Percentiles rank a stretch among this genome's conserved stretches.
Evolutionary conservation across 805 yeast species (phyloP).

Genomic region (Suhomyces sp.): DNA sequence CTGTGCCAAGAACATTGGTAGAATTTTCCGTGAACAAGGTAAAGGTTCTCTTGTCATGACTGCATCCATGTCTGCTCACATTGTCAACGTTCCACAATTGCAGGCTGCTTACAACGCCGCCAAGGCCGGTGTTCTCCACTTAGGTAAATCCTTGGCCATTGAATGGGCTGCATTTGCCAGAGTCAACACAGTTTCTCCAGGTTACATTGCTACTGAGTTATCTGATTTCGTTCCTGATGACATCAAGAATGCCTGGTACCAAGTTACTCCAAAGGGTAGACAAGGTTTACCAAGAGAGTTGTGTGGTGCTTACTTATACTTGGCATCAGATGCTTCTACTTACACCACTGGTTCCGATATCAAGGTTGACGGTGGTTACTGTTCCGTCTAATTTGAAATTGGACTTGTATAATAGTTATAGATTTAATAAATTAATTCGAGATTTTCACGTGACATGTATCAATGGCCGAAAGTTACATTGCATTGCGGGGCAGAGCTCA

Average conservation of each 20-base stretch:
- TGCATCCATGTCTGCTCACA: conserved; percentile 86
- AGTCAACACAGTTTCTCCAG: conserved; percentile 79
- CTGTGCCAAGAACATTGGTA: conserved; percentile 73
- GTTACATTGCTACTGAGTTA: conserved; percentile 77
- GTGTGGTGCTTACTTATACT: conserved; percentile 74
- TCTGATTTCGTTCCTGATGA: conserved; percentile 36
- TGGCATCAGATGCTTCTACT: conserved; percentile 78
- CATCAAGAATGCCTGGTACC: conserved; percentile 37
- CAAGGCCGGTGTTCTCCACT: conserved; percentile 79
- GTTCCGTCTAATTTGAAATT: conserved; percentile 36
- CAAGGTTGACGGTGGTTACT: conserved; percentile 77
- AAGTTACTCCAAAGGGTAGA: conserved; percentile 67
- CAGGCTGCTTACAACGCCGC: conserved; percentile 86
- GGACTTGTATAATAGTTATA: not conserved
- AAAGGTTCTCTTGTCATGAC: conserved; percentile 79
- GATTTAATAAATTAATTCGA: not conserved
- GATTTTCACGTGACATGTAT: not conserved
- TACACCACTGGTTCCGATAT: conserved; percentile 79
- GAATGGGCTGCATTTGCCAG: conserved; percentile 89
- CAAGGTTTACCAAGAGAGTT: conserved; percentile 71
- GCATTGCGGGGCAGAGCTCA: not conserved
- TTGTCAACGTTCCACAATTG: conserved; percentile 81
- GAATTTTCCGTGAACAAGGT: conserved; percentile 67
- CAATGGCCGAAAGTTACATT: not conserved
- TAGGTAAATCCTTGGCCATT: conserved; percentile 73